These are phyloP conservation scores for Castanea sativa DNA, from an alignment of 306 rosid species.

Conservation along the genomic window DNA sequence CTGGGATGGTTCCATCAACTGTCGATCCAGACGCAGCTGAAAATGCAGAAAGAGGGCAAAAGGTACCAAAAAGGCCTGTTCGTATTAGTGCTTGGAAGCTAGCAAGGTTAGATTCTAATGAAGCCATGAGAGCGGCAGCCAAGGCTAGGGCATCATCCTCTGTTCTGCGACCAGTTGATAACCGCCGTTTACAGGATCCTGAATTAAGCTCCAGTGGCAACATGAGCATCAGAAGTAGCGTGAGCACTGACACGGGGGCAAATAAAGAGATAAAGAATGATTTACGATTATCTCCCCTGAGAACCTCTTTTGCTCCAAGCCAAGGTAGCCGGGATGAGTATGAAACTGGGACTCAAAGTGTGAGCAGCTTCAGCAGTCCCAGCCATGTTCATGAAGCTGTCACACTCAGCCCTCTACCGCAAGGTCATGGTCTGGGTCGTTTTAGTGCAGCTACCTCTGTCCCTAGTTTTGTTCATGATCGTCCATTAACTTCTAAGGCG, in stretches of 20 bases:
- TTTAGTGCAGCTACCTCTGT: conserved; percentile 47
- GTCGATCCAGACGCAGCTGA: conserved; percentile 95
- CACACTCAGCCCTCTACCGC: conserved; percentile 90
- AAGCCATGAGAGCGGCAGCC: conserved; percentile 87
- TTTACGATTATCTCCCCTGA: conserved; percentile 61
- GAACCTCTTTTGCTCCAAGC: conserved; percentile 72
- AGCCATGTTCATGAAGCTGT: conserved; percentile 83
- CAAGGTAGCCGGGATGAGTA: conserved; percentile 91
- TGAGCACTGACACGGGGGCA: conserved; percentile 70
- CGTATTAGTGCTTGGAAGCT: conserved; percentile 96
- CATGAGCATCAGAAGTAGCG: conserved; percentile 84
- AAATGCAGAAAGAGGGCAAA: conserved; percentile 65
- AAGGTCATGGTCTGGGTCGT: conserved; percentile 62
- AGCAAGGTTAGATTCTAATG: conserved; percentile 83
- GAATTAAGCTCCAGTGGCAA: conserved; percentile 89
- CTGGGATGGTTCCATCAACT: conserved; percentile 96
- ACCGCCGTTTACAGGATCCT: conserved; percentile 48
- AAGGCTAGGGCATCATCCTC: conserved; percentile 99
- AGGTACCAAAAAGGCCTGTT: conserved; percentile 67
- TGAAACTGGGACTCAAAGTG: conserved; percentile 92
- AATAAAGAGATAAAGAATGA: conserved; percentile 69
- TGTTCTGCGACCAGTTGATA: conserved; percentile 80
- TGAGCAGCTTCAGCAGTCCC: conserved; percentile 97
- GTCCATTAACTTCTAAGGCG: conserved; percentile 55
- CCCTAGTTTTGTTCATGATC: conserved; percentile 62